Conservation (phyloP, 2,329 filamentous ascomycete genomes). For the Cytospora piceae region DNA sequence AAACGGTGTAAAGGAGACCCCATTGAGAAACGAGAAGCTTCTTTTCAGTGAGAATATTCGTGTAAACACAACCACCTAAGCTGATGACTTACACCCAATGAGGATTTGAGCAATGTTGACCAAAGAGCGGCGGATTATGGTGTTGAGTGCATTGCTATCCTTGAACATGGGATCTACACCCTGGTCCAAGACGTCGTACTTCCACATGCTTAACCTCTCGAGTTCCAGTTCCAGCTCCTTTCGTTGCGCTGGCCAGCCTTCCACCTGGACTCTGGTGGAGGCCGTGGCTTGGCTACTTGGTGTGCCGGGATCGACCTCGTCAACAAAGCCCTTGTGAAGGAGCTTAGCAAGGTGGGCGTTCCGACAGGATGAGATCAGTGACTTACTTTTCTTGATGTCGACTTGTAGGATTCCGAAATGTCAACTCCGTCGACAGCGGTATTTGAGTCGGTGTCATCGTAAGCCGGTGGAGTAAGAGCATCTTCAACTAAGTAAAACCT, state of each 20-base stretch:
- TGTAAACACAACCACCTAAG: background rate
- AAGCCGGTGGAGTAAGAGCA: background rate
- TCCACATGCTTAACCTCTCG: background rate
- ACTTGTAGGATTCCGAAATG: background rate
- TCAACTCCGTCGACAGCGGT: background rate
- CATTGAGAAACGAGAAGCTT: no score
- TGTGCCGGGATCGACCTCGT: background rate
- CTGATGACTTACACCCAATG: conserved; percentile 4
- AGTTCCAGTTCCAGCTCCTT: background rate
- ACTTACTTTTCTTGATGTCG: background rate
- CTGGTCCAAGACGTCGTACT: background rate
- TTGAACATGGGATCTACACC: background rate
- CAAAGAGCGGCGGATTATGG: background rate
- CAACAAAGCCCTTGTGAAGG: no score
- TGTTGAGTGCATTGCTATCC: background rate
- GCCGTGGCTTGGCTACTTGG: background rate
- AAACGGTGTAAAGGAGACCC: no score
- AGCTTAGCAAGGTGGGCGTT: no score
- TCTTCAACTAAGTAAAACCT: background rate
- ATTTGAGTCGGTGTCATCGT: background rate
- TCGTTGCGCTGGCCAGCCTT: background rate
- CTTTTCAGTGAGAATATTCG: background rate
- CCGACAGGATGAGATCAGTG: no score
- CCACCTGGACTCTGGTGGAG: background rate
- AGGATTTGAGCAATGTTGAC: background rate